Conservation (phyloP, 1,284 basidiomycete genomes). For the Mycena citricolor region DNA sequence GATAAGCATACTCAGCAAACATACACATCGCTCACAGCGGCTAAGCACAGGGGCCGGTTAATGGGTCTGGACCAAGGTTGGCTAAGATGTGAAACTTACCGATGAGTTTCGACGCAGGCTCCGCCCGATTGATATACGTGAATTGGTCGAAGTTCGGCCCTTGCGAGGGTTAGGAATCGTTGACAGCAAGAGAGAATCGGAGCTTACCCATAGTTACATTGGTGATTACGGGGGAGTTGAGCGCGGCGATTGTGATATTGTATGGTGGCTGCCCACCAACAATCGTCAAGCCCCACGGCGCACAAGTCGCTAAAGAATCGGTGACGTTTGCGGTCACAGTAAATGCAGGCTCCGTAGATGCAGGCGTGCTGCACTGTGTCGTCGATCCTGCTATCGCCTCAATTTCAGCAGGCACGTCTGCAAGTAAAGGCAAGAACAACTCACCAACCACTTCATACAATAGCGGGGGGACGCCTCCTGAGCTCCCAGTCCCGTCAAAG, state of each 20-base stretch:
- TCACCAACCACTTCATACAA: slow-evolving; percentile 30
- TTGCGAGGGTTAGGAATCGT: neutral
- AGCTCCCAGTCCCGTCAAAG: slow-evolving; percentile 31
- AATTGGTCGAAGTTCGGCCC: slow-evolving; percentile 31
- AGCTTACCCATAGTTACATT: slow-evolving; percentile 33
- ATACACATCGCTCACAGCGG: slow-evolving; percentile 27
- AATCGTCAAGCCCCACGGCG: slow-evolving; percentile 37
- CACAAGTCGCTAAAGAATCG: slow-evolving; percentile 32
- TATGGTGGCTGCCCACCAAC: slow-evolving; percentile 37
- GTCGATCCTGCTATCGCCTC: slow-evolving; percentile 21
- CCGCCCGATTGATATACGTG: slow-evolving; percentile 38
- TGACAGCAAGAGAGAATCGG: neutral
- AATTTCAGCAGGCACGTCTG: slow-evolving; percentile 5
- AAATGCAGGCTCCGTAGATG: slow-evolving; percentile 26
- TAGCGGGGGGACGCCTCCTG: slow-evolving; percentile 30
- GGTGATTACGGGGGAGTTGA: slow-evolving; percentile 30
- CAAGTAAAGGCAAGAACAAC: slow-evolving; percentile 8
- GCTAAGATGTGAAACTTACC: slow-evolving; percentile 28
- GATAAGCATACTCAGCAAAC: slow-evolving; percentile 1
- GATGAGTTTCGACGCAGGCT: slow-evolving; percentile 31
- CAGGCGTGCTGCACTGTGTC: slow-evolving; percentile 30
- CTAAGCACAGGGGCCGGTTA: slow-evolving; percentile 15
- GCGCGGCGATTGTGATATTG: slow-evolving; percentile 32
- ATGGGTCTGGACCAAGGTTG: neutral
- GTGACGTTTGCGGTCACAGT: slow-evolving; percentile 36